Base-by-base conservation (phyloP, 1,284 basidiomycete genomes). In the Agroathelia rolfsii region DNA sequence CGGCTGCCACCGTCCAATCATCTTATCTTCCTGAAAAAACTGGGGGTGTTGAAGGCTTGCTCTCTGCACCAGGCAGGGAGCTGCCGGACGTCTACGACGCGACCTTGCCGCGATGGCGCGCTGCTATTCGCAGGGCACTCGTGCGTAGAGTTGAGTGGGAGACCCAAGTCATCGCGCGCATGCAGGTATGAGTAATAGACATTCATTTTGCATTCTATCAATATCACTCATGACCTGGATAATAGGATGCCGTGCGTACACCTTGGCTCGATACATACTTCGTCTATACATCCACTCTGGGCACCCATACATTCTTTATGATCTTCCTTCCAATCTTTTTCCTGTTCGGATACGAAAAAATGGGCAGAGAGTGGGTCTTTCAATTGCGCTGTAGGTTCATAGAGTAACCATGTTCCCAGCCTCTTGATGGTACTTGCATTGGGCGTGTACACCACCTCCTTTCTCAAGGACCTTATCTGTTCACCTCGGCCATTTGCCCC, bases 271-370 rank as follows among this genome's bases (percentile, higher is more conserved):
- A 98, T 55, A 63, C 61, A 1, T 96, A 87, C 52, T 96, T 98
- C 51, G 78, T 94, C 38, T 88, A 93, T 52, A 84, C 87, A 0
- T 90, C 88, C 1, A 69, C 87, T 0, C 69, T 95, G 28, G 88
- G 88, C 0, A 88, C 90, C 0, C 93, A 96, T 51, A 93, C 87
- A 0, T 96, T 94, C 62, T 97, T 97, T 65, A 86, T 94, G 74
- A 76, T 80, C 16, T 73, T 86, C 43, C 61, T 97, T 2, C 93
- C 94, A 0, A 64, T 81, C 3, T 66, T 87, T 37, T 94, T 83
- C 52, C 96, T 92, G 69, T 88, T 94, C 46, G 89, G 89, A 2
- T 72, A 76, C 40, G 62, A 63, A 1, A 67, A 78, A 30, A 61
- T 77, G 28, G 88, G 80, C 3, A 56, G 77, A 49, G 86, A 78